These are phyloP conservation scores for Phytophthora crassamura DNA, from an alignment of 352 stramenopile genomes.

Conservation along the genomic window DNA sequence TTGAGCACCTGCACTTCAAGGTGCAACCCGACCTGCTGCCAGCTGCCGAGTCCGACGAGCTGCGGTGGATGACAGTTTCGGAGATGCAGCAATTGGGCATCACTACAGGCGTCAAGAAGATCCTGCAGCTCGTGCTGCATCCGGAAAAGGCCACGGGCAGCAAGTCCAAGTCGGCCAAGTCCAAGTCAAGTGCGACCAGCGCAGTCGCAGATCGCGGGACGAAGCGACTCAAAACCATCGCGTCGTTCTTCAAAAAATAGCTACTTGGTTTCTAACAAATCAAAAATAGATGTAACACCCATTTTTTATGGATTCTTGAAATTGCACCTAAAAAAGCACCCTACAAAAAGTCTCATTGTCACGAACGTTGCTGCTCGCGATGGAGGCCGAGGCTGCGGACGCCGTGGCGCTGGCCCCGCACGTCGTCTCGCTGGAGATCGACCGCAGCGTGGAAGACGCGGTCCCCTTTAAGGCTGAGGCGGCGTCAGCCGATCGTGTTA, in stretches of 20 bases:
- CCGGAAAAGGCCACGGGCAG: conserved; percentile 6
- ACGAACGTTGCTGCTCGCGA: conserved; percentile 6
- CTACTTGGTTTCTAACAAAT: conserved; percentile 13
- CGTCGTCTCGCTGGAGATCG: conserved; percentile 34
- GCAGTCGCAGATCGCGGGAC: conserved; percentile 39
- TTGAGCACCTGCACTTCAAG: conserved; percentile 83
- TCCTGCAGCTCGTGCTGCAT: conserved; percentile 63
- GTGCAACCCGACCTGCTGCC: conserved; percentile 27
- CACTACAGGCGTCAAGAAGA: conserved; percentile 90
- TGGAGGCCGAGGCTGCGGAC: conserved; percentile 16
- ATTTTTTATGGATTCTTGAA: background rate
- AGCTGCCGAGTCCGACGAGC: conserved; percentile 15
- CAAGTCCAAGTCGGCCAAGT: conserved; percentile 21
- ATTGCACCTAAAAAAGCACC: conserved; percentile 9
- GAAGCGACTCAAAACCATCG: conserved; percentile 68
- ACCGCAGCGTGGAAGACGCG: conserved; percentile 14
- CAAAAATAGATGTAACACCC: background rate
- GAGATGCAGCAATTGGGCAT: conserved; percentile 86
- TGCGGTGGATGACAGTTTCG: conserved; percentile 78
- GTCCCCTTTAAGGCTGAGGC: conserved; percentile 12
- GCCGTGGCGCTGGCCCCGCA: conserved; percentile 12
- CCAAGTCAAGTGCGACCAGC: conserved; percentile 15
- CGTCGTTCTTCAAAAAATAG: conserved; percentile 76
- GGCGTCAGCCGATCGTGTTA: conserved; percentile 43
- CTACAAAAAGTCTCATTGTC: background rate